Evolutionary conservation across 192 early-diverging fungal species (phyloP).

Genomic region (Backusella westeae): DNA sequence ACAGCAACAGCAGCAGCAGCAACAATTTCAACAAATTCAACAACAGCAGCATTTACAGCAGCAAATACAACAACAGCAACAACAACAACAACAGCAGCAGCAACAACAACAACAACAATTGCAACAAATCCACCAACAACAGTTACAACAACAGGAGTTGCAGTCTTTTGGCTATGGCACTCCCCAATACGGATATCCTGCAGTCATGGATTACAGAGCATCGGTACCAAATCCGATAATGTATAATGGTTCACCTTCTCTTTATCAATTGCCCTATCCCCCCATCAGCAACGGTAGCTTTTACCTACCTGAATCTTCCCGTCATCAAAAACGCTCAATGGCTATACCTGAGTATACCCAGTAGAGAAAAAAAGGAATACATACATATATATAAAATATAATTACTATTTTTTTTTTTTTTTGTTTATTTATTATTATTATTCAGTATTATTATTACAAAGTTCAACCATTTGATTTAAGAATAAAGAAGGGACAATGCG

Average conservation of each 20-base stretch:
- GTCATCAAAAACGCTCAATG: conserved; percentile 1
- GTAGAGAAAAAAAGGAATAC: background rate
- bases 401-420: background rate
- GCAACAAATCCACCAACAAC: background rate
- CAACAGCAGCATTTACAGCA: background rate
- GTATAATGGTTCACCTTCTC: conserved; percentile 1
- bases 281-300: background rate
- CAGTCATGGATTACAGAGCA: conserved; percentile 1
- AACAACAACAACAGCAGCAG: background rate
- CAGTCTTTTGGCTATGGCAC: background rate
- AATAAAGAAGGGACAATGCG: background rate
- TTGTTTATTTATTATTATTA: background rate
- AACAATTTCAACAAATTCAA: background rate
- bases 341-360: conserved; percentile 4
- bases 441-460: background rate
- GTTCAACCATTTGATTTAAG: background rate
- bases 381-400: background rate
- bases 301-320: background rate
- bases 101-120: background rate
- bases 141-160: background rate
- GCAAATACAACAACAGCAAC: background rate
- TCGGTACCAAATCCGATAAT: background rate
- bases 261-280: background rate
- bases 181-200: background rate
- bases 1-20: background rate